Percentiles rank a stretch among this genome's conserved stretches.
Conservation (phyloP, 1,139 yeast genomes). For the Neolecta irregularis region DNA sequence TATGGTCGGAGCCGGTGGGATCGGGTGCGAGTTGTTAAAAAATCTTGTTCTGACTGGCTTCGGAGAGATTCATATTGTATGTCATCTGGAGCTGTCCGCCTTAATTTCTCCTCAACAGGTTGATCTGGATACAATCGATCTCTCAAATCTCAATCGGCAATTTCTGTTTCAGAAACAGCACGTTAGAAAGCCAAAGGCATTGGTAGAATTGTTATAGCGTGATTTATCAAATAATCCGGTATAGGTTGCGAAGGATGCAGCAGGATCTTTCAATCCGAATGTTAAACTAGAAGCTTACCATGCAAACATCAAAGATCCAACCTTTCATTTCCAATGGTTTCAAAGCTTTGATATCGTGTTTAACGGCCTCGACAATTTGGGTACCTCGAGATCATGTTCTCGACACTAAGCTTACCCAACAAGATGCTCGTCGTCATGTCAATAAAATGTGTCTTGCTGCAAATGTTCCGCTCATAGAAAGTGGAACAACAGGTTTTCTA, state of each 20-base stretch:
- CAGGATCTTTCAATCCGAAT: conserved; percentile 56
- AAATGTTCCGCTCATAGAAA: conserved; percentile 66
- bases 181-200: conserved; percentile 70
- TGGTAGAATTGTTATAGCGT: conserved; percentile 23
- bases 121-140: conserved; percentile 85
- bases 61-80: conserved; percentile 69
- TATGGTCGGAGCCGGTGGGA: conserved; percentile 98
- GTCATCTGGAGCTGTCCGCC: neutral
- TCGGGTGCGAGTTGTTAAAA: conserved; percentile 88
- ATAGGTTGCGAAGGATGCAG: conserved; percentile 55
- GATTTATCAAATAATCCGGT: neutral
- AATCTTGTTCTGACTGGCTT: conserved; percentile 70
- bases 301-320: conserved; percentile 63
- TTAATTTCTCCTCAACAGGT: conserved; percentile 20
- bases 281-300: conserved; percentile 66
- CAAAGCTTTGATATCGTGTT: conserved; percentile 57
- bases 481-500: conserved; percentile 87
- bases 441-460: conserved; percentile 67
- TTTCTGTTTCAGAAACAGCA: conserved; percentile 77
- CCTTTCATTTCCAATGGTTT: conserved; percentile 74
- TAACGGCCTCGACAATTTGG: conserved; percentile 80
- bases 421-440: conserved; percentile 77
- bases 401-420: neutral
- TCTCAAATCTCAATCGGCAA: conserved; percentile 84
- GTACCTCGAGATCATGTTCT: neutral